phyloP scores from a whole-genome alignment of 768 basidiomycete genomes.

The Tylopilus cervinicoccineus region DNA sequence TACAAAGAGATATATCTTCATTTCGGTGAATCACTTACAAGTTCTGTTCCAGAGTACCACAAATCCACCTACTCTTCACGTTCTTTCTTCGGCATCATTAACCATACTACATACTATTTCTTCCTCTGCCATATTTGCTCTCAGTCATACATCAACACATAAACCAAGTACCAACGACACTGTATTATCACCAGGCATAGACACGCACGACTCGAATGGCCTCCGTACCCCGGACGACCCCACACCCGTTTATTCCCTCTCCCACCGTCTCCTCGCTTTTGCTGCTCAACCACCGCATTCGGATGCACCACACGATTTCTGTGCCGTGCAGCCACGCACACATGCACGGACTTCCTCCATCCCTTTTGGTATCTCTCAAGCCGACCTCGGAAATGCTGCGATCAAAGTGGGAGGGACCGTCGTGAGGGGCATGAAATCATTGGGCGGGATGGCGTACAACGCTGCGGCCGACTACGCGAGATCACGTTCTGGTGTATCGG shows the following conservation, averaged over 20 bases:
- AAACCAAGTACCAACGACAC: conserved; percentile 34
- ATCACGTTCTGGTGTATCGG: conserved; percentile 20
- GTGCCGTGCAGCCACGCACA: conserved; percentile 18
- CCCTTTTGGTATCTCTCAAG: conserved; percentile 39
- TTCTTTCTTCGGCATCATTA: conserved; percentile 55
- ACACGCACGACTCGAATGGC: conserved; percentile 19
- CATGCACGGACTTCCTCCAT: conserved; percentile 20
- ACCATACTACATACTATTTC: conserved; percentile 47
- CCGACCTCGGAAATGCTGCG: conserved; percentile 53
- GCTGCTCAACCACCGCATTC: conserved; percentile 36
- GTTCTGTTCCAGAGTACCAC: conserved; percentile 48
- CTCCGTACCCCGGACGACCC: conserved; percentile 22
- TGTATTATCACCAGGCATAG: conserved; percentile 40
- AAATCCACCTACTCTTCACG: conserved; percentile 48
- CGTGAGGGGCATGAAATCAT: conserved; percentile 57
- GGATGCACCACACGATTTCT: conserved; percentile 17
- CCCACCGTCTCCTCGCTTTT: conserved; percentile 61
- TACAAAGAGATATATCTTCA: conserved; percentile 5
- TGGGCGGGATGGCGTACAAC: conserved; percentile 40
- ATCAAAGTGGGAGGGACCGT: conserved; percentile 56
- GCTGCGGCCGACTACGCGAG: conserved; percentile 43
- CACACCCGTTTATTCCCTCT: conserved; percentile 46
- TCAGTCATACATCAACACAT: conserved; percentile 34
- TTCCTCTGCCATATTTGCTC: conserved; percentile 43
- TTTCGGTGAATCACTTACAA: neutral